A percentile compares a stretch with the other conserved stretches of the same genome.
These are phyloP conservation scores for Pseudopyrenochaeta lycopersici DNA, from an alignment of 2,329 filamentous ascomycete genomes.

Conservation along the genomic window DNA sequence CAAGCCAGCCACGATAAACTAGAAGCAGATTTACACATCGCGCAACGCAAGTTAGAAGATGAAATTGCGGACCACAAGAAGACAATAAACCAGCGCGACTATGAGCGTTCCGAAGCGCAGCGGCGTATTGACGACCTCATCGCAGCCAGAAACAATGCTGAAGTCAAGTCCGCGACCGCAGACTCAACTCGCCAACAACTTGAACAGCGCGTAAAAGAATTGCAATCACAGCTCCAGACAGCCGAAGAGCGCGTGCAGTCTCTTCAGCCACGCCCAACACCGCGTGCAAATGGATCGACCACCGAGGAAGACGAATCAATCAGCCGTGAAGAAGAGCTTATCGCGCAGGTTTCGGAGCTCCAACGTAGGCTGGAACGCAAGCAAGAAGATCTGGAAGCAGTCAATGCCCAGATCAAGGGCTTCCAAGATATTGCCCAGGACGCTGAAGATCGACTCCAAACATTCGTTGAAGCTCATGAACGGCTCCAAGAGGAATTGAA, in stretches of 20 bases:
- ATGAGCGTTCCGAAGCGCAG: slow-evolving; percentile 85
- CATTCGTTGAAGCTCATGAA: slow-evolving; percentile 80
- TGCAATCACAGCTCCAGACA: slow-evolving; percentile 85
- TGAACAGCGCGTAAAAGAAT: slow-evolving; percentile 85
- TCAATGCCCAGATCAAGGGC: slow-evolving; percentile 82
- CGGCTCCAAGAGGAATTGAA: slow-evolving; percentile 79
- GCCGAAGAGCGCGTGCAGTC: slow-evolving; percentile 87
- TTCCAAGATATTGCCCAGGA: slow-evolving; percentile 89
- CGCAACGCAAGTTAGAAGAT: slow-evolving; percentile 83
- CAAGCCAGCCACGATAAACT: slow-evolving; percentile 80
- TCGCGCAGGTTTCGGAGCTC: slow-evolving; percentile 83
- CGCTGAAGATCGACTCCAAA: slow-evolving; percentile 86
- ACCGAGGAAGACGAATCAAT: slow-evolving; percentile 63
- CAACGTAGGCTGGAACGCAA: slow-evolving; percentile 86
- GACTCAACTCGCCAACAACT: slow-evolving; percentile 92
- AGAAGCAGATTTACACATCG: slow-evolving; percentile 78
- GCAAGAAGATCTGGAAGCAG: slow-evolving; percentile 80
- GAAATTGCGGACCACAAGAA: slow-evolving; percentile 89
- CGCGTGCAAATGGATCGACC: slow-evolving; percentile 62
- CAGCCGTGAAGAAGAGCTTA: slow-evolving; percentile 79
- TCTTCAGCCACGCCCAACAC: slow-evolving; percentile 80
- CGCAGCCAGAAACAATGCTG: slow-evolving; percentile 77
- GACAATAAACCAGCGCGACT: slow-evolving; percentile 83
- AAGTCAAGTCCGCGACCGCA: slow-evolving; percentile 84
- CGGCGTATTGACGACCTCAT: slow-evolving; percentile 94